Evolutionary conservation across 352 stramenopile genomes (phyloP).

Genomic region (Albugo candida): DNA sequence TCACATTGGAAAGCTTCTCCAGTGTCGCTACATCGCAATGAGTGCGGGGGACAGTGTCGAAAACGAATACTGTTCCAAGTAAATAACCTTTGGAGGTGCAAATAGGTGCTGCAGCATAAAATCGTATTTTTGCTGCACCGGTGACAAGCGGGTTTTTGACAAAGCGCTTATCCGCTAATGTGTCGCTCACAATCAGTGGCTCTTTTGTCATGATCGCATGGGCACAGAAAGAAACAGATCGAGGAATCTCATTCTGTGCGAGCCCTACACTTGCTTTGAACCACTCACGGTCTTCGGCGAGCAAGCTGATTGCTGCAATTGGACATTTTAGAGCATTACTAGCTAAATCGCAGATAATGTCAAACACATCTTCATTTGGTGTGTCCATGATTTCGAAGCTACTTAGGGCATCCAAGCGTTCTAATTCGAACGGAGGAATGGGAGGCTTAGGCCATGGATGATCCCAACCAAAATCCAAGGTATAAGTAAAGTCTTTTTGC

Average conservation of each 20-base stretch:
- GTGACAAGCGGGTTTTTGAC: slow-evolving; percentile 73
- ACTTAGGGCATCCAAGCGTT: slow-evolving; percentile 52
- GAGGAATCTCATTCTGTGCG: slow-evolving; percentile 71
- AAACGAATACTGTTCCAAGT: slow-evolving; percentile 73
- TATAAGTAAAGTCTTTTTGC: slow-evolving; percentile 68
- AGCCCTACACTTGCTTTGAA: slow-evolving; percentile 75
- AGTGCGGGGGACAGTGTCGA: slow-evolving; percentile 66
- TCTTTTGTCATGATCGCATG: slow-evolving; percentile 80
- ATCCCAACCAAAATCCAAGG: slow-evolving; percentile 76
- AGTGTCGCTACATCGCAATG: slow-evolving; percentile 73
- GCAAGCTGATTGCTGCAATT: slow-evolving; percentile 64
- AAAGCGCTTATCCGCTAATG: slow-evolving; percentile 67
- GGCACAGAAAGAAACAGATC: slow-evolving; percentile 71
- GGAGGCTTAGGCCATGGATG: slow-evolving; percentile 75
- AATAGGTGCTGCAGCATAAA: slow-evolving; percentile 70
- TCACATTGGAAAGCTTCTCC: slow-evolving; percentile 78
- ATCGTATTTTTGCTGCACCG: slow-evolving; percentile 67
- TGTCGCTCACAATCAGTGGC: slow-evolving; percentile 78
- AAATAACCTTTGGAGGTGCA: slow-evolving; percentile 56
- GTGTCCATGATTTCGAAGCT: slow-evolving; percentile 79
- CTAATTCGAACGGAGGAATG: slow-evolving; percentile 33
- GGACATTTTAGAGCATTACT: slow-evolving; percentile 74
- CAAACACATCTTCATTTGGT: slow-evolving; percentile 68
- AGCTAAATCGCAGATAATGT: slow-evolving; percentile 77
- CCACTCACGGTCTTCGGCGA: slow-evolving; percentile 75